phyloP scores from a whole-genome alignment of 768 basidiomycete genomes.

The Suillus subaureus region DNA sequence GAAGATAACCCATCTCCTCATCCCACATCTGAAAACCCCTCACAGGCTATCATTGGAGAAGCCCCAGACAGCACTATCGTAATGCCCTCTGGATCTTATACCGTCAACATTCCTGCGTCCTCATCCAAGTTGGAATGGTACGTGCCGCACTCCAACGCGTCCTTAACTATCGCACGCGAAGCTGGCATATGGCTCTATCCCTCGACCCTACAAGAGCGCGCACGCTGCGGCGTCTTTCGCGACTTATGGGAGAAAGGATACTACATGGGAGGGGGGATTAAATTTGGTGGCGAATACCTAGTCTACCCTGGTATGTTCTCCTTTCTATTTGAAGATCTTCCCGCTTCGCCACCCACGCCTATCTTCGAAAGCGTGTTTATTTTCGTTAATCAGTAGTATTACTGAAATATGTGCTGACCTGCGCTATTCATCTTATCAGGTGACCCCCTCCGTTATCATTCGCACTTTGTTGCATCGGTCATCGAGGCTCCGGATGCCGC shows the following conservation, averaged over 20 bases:
- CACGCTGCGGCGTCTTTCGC: constrained; percentile 78
- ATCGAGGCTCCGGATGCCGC: constrained; percentile 58
- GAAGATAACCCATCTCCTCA: constrained; percentile 15
- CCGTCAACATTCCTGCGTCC: constrained; percentile 65
- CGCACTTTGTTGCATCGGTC: constrained; percentile 90
- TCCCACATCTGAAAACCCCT: constrained; percentile 5
- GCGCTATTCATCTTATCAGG: constrained; percentile 45
- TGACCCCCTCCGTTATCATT: constrained; percentile 94
- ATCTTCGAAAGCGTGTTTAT: constrained; percentile 4
- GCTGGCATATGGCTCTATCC: constrained; percentile 84
- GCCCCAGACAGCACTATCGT: constrained; percentile 10
- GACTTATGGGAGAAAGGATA: constrained; percentile 83
- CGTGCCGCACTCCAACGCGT: constrained; percentile 45
- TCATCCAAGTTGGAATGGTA: constrained; percentile 77
- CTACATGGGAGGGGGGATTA: constrained; percentile 88
- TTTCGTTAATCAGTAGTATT: constrained; percentile 3
- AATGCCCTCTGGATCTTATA: constrained; percentile 38
- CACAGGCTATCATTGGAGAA: constrained; percentile 6
- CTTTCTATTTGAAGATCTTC: constrained; percentile 1
- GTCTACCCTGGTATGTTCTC: constrained; percentile 84
- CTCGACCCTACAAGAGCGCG: constrained; percentile 60
- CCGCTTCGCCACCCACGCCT: not conserved
- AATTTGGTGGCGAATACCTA: constrained; percentile 95
- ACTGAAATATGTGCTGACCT: constrained; percentile 13
- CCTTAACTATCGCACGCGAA: constrained; percentile 59